Percentiles rank a stretch among this genome's conserved stretches.
Evolutionary conservation across 1,284 basidiomycete species (phyloP).

Genomic region (Papiliotrema fonsecae): DNA sequence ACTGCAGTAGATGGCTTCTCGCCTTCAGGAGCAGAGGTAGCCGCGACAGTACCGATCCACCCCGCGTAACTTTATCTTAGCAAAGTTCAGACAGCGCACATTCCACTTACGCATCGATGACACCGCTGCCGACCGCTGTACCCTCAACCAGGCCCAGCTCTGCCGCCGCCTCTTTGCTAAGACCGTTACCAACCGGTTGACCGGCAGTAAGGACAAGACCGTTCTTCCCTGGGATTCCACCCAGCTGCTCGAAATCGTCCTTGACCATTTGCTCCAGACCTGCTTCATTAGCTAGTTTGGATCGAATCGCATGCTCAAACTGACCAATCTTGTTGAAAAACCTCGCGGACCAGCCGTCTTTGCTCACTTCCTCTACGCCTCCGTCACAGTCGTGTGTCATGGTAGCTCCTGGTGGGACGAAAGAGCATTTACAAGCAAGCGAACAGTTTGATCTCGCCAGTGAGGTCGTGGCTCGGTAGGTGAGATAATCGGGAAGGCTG

Average conservation of each 20-base stretch:
- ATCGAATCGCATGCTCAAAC: slow-evolving; percentile 7
- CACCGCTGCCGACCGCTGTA: slow-evolving; percentile 88
- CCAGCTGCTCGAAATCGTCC: slow-evolving; percentile 69
- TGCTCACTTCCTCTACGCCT: slow-evolving; percentile 41
- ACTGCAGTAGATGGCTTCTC: slow-evolving; percentile 37
- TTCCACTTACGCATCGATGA: slow-evolving; percentile 80
- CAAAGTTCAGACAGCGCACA: background rate
- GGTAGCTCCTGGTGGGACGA: slow-evolving; percentile 65
- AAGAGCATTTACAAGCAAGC: slow-evolving; percentile 94
- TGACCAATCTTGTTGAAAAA: slow-evolving; percentile 78
- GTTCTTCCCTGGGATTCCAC: slow-evolving; percentile 59
- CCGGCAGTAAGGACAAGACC: slow-evolving; percentile 80
- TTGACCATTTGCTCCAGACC: slow-evolving; percentile 49
- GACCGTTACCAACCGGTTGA: slow-evolving; percentile 78
- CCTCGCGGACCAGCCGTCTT: slow-evolving; percentile 74
- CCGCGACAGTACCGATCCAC: slow-evolving; percentile 96
- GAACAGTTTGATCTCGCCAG: slow-evolving; percentile 85
- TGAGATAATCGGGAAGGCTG: slow-evolving; percentile 85
- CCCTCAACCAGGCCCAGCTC: slow-evolving; percentile 82
- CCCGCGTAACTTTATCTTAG: slow-evolving; percentile 70
- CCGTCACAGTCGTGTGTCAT: slow-evolving; percentile 42
- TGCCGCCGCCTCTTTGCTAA: slow-evolving; percentile 70
- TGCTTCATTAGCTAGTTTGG: slow-evolving; percentile 8
- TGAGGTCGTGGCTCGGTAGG: slow-evolving; percentile 80
- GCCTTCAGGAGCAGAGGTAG: slow-evolving; percentile 58